phyloP scores from a whole-genome alignment of 805 yeast species.

The Yamadazyma laniorum region DNA sequence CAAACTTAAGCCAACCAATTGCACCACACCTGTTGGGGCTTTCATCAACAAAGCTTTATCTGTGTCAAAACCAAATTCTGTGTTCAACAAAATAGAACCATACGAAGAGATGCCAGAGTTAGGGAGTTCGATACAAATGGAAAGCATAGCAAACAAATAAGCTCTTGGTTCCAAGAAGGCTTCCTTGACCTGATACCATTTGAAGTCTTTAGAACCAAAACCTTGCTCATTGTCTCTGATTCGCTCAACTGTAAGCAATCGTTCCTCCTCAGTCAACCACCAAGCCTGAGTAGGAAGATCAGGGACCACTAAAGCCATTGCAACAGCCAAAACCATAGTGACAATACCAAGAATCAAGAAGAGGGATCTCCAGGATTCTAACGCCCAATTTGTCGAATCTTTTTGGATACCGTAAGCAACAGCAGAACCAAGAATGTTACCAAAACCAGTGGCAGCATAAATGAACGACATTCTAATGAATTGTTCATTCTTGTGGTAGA shows the following conservation, averaged over 20 bases:
- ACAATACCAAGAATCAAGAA: constrained; percentile 59
- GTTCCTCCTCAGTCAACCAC: constrained; percentile 36
- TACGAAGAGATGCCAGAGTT: constrained; percentile 36
- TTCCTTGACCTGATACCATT: constrained; percentile 35
- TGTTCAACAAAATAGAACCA: constrained; percentile 29
- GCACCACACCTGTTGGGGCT: constrained; percentile 49
- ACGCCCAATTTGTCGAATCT: constrained; percentile 33
- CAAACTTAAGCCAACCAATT: constrained; percentile 33
- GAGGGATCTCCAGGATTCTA: constrained; percentile 58
- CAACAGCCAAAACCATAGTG: constrained; percentile 51
- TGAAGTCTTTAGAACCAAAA: constrained; percentile 36
- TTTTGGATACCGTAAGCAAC: constrained; percentile 54
- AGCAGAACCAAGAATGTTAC: constrained; percentile 35
- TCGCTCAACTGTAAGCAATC: constrained; percentile 30
- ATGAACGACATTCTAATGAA: constrained; percentile 30
- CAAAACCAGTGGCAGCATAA: constrained; percentile 33
- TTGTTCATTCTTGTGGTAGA: constrained; percentile 31
- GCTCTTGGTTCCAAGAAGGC: constrained; percentile 34
- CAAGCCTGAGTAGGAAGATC: constrained; percentile 33
- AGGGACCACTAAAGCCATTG: constrained; percentile 46
- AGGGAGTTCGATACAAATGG: constrained; percentile 26
- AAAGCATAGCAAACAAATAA: constrained; percentile 30
- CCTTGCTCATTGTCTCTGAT: constrained; percentile 38
- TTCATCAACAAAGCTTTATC: constrained; percentile 42
- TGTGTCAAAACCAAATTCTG: constrained; percentile 22